Evolutionary conservation across 495 filamentous ascomycete genomes (phyloP).

Genomic region (Hyaloscypha finlandica): DNA sequence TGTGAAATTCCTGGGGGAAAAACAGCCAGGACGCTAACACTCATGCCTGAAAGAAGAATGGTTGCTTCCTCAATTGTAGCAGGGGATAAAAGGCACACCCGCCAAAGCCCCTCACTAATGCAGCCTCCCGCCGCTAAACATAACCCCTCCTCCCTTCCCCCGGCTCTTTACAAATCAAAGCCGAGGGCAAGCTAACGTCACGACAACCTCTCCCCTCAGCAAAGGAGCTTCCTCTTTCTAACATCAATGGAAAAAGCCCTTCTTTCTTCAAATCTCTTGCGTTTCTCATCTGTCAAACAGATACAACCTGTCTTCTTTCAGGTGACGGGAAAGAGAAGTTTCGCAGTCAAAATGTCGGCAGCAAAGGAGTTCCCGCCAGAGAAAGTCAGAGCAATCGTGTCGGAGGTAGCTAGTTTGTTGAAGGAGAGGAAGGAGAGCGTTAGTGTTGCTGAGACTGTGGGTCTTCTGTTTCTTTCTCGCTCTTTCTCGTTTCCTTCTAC

Average conservation of each 20-base stretch:
- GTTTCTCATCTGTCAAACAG: not conserved
- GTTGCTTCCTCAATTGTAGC: too few species aligned
- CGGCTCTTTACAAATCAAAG: not conserved
- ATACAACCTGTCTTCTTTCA: not conserved
- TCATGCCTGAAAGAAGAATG: too few species aligned
- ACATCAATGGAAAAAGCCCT: not conserved
- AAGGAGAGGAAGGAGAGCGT: slow-evolving; percentile 54
- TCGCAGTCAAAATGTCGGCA: slow-evolving; percentile 17
- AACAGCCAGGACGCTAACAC: too few species aligned
- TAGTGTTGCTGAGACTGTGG: slow-evolving; percentile 61
- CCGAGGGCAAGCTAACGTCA: not conserved
- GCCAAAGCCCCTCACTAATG: slow-evolving; percentile 7
- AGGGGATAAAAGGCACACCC: not conserved
- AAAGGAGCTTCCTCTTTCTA: not conserved
- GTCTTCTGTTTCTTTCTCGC: slow-evolving; percentile 12
- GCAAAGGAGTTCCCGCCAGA: slow-evolving; percentile 47
- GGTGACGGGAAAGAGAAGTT: not conserved
- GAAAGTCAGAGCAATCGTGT: slow-evolving; percentile 47
- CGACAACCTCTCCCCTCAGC: not conserved
- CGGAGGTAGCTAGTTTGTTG: slow-evolving; percentile 52
- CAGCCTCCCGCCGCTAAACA: slow-evolving; percentile 16
- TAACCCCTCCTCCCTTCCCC: not conserved
- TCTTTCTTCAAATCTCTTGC: not conserved
- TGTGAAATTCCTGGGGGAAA: not conserved
- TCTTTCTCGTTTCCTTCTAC: not conserved